Evolutionary conservation across 2,329 filamentous ascomycete species (phyloP).

Genomic region (Stachybotrys chlorohalonatus): DNA sequence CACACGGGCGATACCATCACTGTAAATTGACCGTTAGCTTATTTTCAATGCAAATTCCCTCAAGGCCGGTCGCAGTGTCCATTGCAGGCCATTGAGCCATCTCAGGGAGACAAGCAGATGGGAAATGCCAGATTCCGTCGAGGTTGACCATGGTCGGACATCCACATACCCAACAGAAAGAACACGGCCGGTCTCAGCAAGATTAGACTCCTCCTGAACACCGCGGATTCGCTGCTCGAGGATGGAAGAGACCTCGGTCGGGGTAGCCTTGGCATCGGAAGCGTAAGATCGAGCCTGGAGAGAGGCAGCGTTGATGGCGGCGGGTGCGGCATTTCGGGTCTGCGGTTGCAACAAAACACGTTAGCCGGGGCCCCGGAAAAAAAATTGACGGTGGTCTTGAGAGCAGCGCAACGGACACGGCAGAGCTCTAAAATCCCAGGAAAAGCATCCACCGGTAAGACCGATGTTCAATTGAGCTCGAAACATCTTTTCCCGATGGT

Average conservation of each 20-base stretch:
- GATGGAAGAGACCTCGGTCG: slow-evolving; percentile 98
- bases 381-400: slow-evolving; percentile 16
- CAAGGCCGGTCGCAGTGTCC: background rate
- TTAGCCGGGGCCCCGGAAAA: slow-evolving; percentile 46
- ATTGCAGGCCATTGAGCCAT: background rate
- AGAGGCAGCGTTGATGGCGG: slow-evolving; percentile 57
- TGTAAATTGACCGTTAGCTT: slow-evolving; percentile 29
- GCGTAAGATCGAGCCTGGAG: slow-evolving; percentile 63
- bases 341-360: slow-evolving; percentile 43
- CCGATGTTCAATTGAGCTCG: slow-evolving; percentile 27
- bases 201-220: slow-evolving; percentile 91
- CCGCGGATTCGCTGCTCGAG: slow-evolving; percentile 98
- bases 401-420: slow-evolving; percentile 21
- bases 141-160: slow-evolving; percentile 7
- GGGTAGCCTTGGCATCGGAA: slow-evolving; percentile 85
- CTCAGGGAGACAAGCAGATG: background rate
- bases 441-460: slow-evolving; percentile 3
- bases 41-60: background rate
- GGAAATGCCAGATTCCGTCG: background rate
- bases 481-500: slow-evolving; percentile 18
- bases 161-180: slow-evolving; percentile 92
- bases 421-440: slow-evolving; percentile 18
- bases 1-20: slow-evolving; percentile 99
- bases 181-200: slow-evolving; percentile 98
- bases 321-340: slow-evolving; percentile 80